phyloP scores from a whole-genome alignment of 352 stramenopile genomes.

The Phytopythium aichiense region DNA sequence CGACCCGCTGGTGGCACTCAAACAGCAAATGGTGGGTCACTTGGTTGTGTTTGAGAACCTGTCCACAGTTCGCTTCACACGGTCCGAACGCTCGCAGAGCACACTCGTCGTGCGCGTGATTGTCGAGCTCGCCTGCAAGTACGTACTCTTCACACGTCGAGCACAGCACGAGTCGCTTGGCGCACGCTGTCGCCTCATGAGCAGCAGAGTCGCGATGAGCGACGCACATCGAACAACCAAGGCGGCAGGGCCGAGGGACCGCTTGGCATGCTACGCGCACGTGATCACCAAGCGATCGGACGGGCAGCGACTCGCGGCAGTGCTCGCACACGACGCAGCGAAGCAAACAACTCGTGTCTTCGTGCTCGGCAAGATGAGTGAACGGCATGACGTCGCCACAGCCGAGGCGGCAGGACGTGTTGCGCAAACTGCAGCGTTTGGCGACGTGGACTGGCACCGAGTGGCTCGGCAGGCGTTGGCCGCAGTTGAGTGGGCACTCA shows the following conservation, averaged over 20 bases:
- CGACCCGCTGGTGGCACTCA: slow-evolving; percentile 38
- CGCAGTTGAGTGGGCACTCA: slow-evolving; percentile 56
- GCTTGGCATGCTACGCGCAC: slow-evolving; percentile 29
- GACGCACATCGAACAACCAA: slow-evolving; percentile 37
- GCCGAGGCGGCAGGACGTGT: slow-evolving; percentile 47
- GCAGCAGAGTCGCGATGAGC: slow-evolving; percentile 12
- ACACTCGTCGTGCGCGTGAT: slow-evolving; percentile 44
- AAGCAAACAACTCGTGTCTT: slow-evolving; percentile 37
- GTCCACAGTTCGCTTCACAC: slow-evolving; percentile 46
- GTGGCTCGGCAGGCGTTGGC: slow-evolving; percentile 44
- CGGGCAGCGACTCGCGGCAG: slow-evolving; percentile 33
- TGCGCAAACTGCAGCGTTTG: slow-evolving; percentile 63
- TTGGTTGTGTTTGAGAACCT: slow-evolving; percentile 42
- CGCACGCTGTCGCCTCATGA: slow-evolving; percentile 44
- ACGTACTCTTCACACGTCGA: slow-evolving; percentile 34
- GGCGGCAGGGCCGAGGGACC: slow-evolving; percentile 39
- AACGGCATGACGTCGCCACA: slow-evolving; percentile 49
- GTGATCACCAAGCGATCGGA: slow-evolving; percentile 29
- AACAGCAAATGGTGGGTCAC: slow-evolving; percentile 54
- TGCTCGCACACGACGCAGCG: slow-evolving; percentile 48
- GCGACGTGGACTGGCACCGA: slow-evolving; percentile 33
- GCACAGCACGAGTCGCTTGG: slow-evolving; percentile 66
- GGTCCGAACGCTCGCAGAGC: slow-evolving; percentile 39
- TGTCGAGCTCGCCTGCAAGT: slow-evolving; percentile 39
- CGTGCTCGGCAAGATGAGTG: slow-evolving; percentile 42